Evolutionary conservation across 441 rosid species (phyloP), one percentile per base, ranked within the genome.

Genomic region (Sinapis alba): DNA sequence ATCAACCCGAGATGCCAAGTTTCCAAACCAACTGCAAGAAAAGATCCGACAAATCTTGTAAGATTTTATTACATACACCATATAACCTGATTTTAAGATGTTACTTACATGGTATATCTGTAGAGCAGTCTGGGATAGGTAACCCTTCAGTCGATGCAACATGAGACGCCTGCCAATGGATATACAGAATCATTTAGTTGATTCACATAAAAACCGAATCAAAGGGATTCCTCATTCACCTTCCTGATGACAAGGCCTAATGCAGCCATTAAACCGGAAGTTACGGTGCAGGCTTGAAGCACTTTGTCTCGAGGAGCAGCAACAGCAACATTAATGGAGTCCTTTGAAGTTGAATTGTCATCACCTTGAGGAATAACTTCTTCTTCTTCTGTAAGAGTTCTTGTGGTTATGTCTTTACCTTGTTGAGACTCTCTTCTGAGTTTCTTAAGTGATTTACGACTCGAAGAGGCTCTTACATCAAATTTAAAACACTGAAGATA

Each of bases 1-100:
- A 90, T 78, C 76, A 95, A 83, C 79, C 84, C 91, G 60, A 94
- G 83, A 86, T 90, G 94, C 99, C 97, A 92, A 36, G 81, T 81
- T 87, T 94, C 92, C 65, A 87, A 82, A 62, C 85, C 84, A 87
- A 94, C 98, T 94, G 91, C 77, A 75, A 74, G 77, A 73, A 41
- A 19, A 7, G 27, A 45, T 2, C 10, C 59, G 0, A 27, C 32
- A 9, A 70, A 38, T 27, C 30, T 27, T 27, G 0, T 3, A 27
- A 27, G 5, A 27, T 27, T 27, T 27, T n/a, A n/a, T n/a, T n/a
- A n/a, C n/a, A n/a, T 60, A 72, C 65, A 67, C 7, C 0, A 60
- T n/a, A 43, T 24, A 51, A 60, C n/a, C 13, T 0, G 19, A 12
- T 20, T 21, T 1, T 1, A 1, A 73, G 21, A 36, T 36, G 63